Base-by-base conservation (phyloP, 2,329 filamentous ascomycete genomes). In the Parastagonospora avenae region DNA sequence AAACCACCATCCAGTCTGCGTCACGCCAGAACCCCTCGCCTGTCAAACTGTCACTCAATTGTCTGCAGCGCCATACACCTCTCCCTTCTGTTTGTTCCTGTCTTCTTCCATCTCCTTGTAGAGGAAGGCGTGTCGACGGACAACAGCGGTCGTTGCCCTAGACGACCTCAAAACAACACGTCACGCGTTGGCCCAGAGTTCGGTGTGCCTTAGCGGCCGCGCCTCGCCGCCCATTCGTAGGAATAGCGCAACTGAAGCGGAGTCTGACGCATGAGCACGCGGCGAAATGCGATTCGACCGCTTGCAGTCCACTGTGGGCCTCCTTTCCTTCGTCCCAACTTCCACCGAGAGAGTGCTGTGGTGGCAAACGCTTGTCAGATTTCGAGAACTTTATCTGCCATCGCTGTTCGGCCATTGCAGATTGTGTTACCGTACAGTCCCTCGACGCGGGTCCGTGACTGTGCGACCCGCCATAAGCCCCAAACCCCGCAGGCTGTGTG, bases 211-310 rank as follows among this genome's bases (percentile, higher is more conserved):
- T 48, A 41, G 47, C 50, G 24, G 29, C 49, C 45, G 43, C 51
- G 46, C 47, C 52, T 47, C 28, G 42, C 45, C 51, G 40, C 46
- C 39, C 35, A 7, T 39, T 39, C 42, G 43, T 42, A 42, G 49
- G 44, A 42, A 42, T 45, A 45, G 48, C 28, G 50, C 52, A 48
- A 42, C 44, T 12, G 59, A 48, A 59, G 61, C 52, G 56, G 56
- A 64, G 64, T 54, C 52, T 50, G 51, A 63, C 59, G 68, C 64
- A 70, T 52, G 62, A 52, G 64, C 57, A 72, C 68, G 67, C 66
- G 67, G 63, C 68, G 59, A 30, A 44, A 44, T 54, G 58, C 59
- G 42, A 71, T 71, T 70, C 66, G 67, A 51, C 50, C 55, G 55
- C 40, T 8, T 33, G 29, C 4, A 10, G 15, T 37, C 33, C 57